Evolutionary conservation across 306 rosid genomes (phyloP).

Genomic region (Sicyos baderoa): DNA sequence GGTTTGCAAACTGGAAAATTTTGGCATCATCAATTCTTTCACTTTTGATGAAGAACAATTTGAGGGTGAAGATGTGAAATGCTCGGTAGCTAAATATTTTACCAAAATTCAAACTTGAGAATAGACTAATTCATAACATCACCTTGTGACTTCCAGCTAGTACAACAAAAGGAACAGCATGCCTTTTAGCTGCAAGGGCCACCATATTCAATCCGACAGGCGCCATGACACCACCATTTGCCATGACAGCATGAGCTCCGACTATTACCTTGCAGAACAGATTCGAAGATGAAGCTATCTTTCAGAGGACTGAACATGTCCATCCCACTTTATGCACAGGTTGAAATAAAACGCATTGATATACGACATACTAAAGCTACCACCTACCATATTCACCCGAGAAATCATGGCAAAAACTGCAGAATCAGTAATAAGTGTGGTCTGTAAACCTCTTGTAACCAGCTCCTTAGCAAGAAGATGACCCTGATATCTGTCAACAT

Average conservation of each 20-base stretch:
- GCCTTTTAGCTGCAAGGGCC: constrained; percentile 97
- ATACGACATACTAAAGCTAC: not conserved
- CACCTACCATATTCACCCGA: constrained; percentile 70
- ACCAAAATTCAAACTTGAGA: not conserved
- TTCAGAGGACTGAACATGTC: not conserved
- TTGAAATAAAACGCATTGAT: not conserved
- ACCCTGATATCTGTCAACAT: constrained; percentile 70
- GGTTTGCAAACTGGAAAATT: not conserved
- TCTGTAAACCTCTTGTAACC: constrained; percentile 25
- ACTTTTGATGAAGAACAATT: not conserved
- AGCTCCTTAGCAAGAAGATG: constrained; percentile 32
- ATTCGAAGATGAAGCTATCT: constrained; percentile 24
- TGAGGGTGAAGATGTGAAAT: not conserved
- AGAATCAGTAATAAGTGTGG: constrained; percentile 28
- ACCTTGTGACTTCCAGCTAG: constrained; percentile 99
- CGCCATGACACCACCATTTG: constrained; percentile 93
- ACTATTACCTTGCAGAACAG: constrained; percentile 65
- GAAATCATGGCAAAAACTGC: constrained; percentile 31
- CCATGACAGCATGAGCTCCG: constrained; percentile 99
- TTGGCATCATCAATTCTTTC: not conserved
- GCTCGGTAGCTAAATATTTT: not conserved
- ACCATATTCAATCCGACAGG: constrained; percentile 96
- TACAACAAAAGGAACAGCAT: constrained; percentile 95
- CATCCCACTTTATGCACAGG: not conserved
- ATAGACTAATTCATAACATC: constrained; percentile 3